Evolutionary conservation across 768 basidiomycete species (phyloP).

Genomic region (Hericium coralloides): DNA sequence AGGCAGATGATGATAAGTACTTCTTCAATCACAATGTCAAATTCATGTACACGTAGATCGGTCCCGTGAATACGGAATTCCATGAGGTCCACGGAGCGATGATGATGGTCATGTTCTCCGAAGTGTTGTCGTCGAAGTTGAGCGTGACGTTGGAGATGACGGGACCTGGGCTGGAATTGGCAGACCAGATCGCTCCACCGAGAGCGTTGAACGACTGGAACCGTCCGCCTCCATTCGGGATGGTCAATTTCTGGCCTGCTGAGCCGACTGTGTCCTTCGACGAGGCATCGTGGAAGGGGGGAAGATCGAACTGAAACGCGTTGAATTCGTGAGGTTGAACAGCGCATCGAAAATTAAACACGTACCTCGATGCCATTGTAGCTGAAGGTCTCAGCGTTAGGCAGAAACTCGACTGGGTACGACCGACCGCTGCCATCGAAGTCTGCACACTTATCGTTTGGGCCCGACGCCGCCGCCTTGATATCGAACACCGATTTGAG

Average conservation of each 20-base stretch:
- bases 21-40: not conserved
- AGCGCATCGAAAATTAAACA: not conserved
- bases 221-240: not conserved
- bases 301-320: slow-evolving; percentile 1
- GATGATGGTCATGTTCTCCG: not conserved
- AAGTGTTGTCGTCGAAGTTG: slow-evolving; percentile 6
- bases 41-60: slow-evolving; percentile 19
- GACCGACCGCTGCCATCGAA: slow-evolving; percentile 9
- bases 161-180: not conserved
- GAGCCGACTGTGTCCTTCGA: slow-evolving; percentile 3
- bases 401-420: slow-evolving; percentile 8
- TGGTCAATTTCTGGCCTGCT: slow-evolving; percentile 1
- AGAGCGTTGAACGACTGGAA: slow-evolving; percentile 10
- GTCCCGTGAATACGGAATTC: slow-evolving; percentile 18
- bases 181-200: not conserved
- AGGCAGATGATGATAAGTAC: not conserved
- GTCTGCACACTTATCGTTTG: slow-evolving; percentile 3
- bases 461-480: slow-evolving; percentile 7
- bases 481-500: slow-evolving; percentile 2
- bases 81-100: slow-evolving; percentile 6
- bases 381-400: not conserved
- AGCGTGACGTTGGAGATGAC: slow-evolving; percentile 2
- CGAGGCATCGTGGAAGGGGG: slow-evolving; percentile 4
- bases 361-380: slow-evolving; percentile 7
- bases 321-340: not conserved